Conservation (phyloP, 345 rosid species). For the Eucalyptus dawsonii region DNA sequence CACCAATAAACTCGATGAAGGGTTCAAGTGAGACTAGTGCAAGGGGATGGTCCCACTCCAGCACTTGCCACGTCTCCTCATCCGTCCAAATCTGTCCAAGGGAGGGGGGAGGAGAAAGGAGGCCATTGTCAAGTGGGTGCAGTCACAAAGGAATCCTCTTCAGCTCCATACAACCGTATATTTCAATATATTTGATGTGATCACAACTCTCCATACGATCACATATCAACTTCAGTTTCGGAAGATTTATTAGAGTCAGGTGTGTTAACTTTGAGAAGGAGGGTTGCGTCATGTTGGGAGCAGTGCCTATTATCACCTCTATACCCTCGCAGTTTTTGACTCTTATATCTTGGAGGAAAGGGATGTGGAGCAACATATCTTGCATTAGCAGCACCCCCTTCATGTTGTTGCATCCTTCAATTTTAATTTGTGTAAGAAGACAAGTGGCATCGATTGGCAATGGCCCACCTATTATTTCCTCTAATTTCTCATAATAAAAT, state of each 20-base stretch:
- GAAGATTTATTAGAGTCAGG: accelerated
- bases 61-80: accelerated
- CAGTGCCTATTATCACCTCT: not conserved
- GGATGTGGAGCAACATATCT: no score
- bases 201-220: not conserved
- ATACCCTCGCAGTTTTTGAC: accelerated
- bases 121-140: not conserved
- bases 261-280: accelerated
- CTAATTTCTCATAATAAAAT: not conserved
- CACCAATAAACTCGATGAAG: not conserved
- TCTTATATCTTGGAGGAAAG: accelerated
- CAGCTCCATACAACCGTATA: accelerated
- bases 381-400: no score
- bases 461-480: conserved; percentile 2
- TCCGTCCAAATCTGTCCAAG: accelerated
- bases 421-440: accelerated
- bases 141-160: no score
- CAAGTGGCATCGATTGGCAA: not conserved
- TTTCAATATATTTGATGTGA: no score
- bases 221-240: not conserved
- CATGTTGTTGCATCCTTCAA: accelerated
- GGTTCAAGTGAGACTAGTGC: accelerated
- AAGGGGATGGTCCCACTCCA: not conserved
- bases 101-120: not conserved
- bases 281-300: accelerated